phyloP scores from a whole-genome alignment of 768 basidiomycete genomes.

The Suillus americanus region DNA sequence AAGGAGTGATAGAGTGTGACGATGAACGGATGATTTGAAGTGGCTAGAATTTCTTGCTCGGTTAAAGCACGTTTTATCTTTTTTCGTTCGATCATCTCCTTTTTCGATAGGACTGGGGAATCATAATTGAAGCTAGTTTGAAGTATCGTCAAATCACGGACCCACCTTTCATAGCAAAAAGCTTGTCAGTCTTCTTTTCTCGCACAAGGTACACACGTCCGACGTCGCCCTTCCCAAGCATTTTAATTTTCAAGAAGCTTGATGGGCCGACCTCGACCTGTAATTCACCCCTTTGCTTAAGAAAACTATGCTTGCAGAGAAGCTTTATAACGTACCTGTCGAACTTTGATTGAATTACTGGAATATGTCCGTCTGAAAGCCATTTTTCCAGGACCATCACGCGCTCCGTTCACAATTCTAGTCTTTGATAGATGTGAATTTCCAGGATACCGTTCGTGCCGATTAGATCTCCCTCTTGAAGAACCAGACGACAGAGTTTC shows the following conservation, averaged over 20 bases:
- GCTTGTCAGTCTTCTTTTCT: conserved; percentile 95
- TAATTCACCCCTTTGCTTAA: conserved; percentile 7
- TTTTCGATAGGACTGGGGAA: conserved; percentile 88
- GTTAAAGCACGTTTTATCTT: conserved; percentile 99
- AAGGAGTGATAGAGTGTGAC: conserved; percentile 99
- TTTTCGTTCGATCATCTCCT: conserved; percentile 99
- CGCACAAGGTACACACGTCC: conserved; percentile 97
- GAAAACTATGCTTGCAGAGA: background rate
- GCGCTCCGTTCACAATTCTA: conserved; percentile 44
- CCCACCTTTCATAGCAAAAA: conserved; percentile 99
- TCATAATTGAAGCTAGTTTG: conserved; percentile 20
- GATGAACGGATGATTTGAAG: conserved; percentile 99
- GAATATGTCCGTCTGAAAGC: conserved; percentile 95
- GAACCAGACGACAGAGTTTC: conserved; percentile 81
- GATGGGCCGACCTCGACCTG: conserved; percentile 93
- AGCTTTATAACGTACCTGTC: conserved; percentile 55
- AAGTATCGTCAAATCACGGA: conserved; percentile 12
- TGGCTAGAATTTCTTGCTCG: conserved; percentile 98
- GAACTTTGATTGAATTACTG: conserved; percentile 95
- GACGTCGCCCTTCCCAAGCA: conserved; percentile 99
- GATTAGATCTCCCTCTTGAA: conserved; percentile 53
- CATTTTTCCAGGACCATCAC: conserved; percentile 56
- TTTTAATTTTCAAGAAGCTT: conserved; percentile 94
- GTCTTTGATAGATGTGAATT: conserved; percentile 33
- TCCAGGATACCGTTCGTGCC: conserved; percentile 37